These are phyloP conservation scores for Solanum appendiculatum DNA, from an alignment of 257 asterid species.

Conservation along the genomic window DNA sequence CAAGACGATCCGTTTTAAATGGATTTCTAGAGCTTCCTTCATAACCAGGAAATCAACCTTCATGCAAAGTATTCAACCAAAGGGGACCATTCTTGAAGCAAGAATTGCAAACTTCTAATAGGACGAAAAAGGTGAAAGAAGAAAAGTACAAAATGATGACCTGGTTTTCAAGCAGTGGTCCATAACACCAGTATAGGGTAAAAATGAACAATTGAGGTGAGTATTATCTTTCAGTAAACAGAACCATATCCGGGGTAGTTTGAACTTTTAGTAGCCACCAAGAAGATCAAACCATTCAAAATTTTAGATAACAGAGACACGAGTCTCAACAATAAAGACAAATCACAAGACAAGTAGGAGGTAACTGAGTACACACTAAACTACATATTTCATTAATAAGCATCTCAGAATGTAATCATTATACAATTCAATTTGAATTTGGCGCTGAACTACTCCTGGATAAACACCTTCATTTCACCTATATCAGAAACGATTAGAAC, in stretches of 20 bases:
- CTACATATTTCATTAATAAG: constrained; percentile 27
- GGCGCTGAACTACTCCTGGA: constrained; percentile 13
- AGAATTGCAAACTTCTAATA: background rate
- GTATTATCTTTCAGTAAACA: constrained; percentile 4
- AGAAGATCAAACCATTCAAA: constrained; percentile 2
- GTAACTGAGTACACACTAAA: constrained; percentile 11
- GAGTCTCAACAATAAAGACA: constrained; percentile 5
- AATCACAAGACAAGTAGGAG: constrained; percentile 27
- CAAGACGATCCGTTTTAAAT: background rate
- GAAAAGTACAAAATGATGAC: background rate
- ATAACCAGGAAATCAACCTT: background rate
- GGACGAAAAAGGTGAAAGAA: background rate
- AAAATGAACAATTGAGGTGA: constrained; percentile 6
- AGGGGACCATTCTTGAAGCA: background rate
- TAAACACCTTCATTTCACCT: background rate
- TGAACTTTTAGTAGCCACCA: constrained; percentile 3
- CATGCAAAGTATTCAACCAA: background rate
- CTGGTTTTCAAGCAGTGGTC: constrained; percentile 7
- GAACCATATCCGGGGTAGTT: background rate
- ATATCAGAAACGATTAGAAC: background rate
- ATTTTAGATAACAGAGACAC: constrained; percentile 22
- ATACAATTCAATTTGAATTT: constrained; percentile 21
- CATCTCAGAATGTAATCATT: constrained; percentile 10
- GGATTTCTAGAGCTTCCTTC: background rate
- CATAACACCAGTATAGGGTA: background rate